Evolutionary conservation across 225 moss, liverwort and hornwort genomes (phyloP), one percentile per base, ranked within the genome.

Genomic region (Thuidium tamariscinum): DNA sequence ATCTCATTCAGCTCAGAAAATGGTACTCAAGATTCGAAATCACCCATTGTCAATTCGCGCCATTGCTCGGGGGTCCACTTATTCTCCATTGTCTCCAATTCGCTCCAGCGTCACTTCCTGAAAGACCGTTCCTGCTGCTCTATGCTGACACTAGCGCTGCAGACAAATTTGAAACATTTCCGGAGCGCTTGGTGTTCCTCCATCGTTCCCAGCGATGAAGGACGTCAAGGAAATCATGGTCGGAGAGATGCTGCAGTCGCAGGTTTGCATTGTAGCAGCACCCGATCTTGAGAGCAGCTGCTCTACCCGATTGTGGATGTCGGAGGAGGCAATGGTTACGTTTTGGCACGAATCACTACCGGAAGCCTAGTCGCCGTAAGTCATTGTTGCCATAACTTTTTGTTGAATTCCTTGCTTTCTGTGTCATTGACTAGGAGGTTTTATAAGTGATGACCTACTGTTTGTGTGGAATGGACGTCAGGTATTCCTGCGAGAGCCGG

Each of bases 261-360:
- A 89, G 48, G 59, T 62, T 62, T 92, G 81, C 81, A 95, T 86
- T 68, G 93, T 98, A 42, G 90, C 93, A 34, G 91, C 91, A 82
- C 92, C 94, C n/a, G 94, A 98, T 74, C 88, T 89, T n/a, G 95
- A 96, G 34, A 89, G 60, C 59, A 90, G 90, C 79, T 90, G 92
- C 77, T 88, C 89, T 56, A 90, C 94, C 48, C 93, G 93, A 27
- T 82, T 98, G 22, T 98, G 95, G 95, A 93, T 98, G 91, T 98
- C 98, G 36, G 96, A 98, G 87, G 94, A 94, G 77, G 94, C 95
- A 4, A 98, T 98, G 98, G n/a, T n/a, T n/a, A n/a, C n/a, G 90
- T 95, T 41, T 88, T 97, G 16, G 88, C 90, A 9, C 85, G 89
- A 67, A 86, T 96, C n/a, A 86, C 89, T 15, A 97, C 93, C 39